These are phyloP conservation scores for Sporothrix brasiliensis DNA, from an alignment of 2,329 filamentous ascomycete genomes.

Conservation along the genomic window DNA sequence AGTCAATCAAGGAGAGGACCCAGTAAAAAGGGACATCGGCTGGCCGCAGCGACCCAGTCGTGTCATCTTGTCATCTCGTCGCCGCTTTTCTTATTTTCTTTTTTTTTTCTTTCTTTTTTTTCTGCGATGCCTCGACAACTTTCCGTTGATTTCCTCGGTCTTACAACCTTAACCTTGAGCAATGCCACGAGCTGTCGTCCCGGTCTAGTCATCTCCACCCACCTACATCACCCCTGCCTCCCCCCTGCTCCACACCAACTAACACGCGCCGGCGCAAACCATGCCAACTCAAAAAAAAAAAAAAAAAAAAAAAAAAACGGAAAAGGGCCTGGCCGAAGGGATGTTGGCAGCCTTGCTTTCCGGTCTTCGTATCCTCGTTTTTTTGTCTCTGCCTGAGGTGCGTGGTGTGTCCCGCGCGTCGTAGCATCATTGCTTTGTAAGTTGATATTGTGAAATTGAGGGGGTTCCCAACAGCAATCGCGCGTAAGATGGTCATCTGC, in stretches of 20 bases:
- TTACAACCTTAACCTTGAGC: neutral
- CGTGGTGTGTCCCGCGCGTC: no score
- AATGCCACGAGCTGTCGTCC: slow-evolving; percentile 12
- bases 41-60: slow-evolving; percentile 9
- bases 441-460: neutral
- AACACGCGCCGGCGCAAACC: slow-evolving; percentile 5
- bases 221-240: neutral
- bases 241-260: slow-evolving; percentile 23
- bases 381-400: neutral
- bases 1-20: neutral
- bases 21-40: neutral
- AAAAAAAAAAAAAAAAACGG: neutral
- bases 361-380: no score
- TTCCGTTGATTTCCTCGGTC: slow-evolving; percentile 2
- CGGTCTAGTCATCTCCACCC: neutral
- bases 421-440: slow-evolving; percentile 8
- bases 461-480: neutral
- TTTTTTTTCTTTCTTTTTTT: neutral
- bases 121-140: neutral
- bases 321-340: slow-evolving; percentile 10
- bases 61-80: slow-evolving; percentile 8
- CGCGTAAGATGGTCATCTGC: no score
- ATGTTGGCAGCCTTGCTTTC: neutral
- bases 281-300: neutral
- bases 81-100: neutral